Evolutionary conservation across 1,284 basidiomycete genomes (phyloP).

Genomic region (Papiliotrema terrestris): DNA sequence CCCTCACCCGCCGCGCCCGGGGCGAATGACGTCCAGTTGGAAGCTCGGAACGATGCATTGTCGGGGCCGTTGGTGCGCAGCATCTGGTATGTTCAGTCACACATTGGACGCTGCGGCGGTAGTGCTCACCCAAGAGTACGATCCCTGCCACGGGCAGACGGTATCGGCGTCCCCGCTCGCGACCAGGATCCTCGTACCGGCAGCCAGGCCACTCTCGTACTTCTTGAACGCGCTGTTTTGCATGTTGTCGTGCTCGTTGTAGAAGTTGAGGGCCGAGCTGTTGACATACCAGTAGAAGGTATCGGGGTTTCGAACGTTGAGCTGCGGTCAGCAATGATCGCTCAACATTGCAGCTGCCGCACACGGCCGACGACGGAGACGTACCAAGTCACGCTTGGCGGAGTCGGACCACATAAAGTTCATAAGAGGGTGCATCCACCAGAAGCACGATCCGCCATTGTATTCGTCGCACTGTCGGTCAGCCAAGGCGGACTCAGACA

Average conservation of each 20-base stretch:
- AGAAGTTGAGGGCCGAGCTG: background rate
- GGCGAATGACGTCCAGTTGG: background rate
- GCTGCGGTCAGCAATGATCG: background rate
- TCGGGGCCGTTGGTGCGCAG: background rate
- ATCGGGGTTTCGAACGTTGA: background rate
- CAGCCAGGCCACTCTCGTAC: background rate
- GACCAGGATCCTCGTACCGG: background rate
- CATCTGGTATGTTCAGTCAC: background rate
- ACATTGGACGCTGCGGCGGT: background rate
- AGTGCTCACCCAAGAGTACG: slow-evolving; percentile 1
- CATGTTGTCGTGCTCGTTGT: background rate
- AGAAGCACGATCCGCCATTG: background rate
- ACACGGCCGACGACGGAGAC: too few relatives aligned
- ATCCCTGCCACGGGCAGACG: background rate
- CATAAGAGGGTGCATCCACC: background rate
- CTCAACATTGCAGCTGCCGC: background rate
- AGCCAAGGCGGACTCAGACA: background rate
- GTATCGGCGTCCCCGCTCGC: background rate
- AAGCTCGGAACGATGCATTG: background rate
- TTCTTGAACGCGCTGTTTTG: background rate
- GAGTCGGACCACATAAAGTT: background rate
- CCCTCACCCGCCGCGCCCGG: background rate
- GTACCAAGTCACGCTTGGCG: background rate
- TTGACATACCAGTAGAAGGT: slow-evolving; percentile 1
- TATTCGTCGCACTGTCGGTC: background rate